Percentiles rank a stretch among this genome's conserved stretches.
These are phyloP conservation scores for Candida tibetensis DNA, from an alignment of 805 yeast species.

Conservation along the genomic window DNA sequence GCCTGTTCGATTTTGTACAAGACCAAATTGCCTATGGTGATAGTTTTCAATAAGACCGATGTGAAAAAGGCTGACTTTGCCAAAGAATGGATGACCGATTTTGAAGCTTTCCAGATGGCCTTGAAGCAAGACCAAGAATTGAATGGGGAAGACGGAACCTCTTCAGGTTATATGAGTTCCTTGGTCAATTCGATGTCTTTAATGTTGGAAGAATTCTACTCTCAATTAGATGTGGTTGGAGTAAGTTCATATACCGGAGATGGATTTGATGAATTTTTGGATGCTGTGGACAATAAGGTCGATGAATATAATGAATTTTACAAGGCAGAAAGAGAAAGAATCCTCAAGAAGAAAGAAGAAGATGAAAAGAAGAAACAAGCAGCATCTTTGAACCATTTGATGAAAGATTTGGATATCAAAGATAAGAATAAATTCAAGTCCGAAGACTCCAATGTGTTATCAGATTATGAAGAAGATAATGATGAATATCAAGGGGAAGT, in stretches of 20 bases:
- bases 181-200: conserved; percentile 92
- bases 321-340: conserved; percentile 80
- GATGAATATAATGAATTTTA: conserved; percentile 84
- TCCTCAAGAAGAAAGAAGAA: conserved; percentile 71
- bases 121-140: conserved; percentile 63
- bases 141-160: conserved; percentile 56
- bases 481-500: conserved; percentile 47
- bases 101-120: conserved; percentile 85
- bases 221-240: conserved; percentile 87
- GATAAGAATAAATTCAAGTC: conserved; percentile 24
- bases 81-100: conserved; percentile 95
- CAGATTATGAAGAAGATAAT: conserved; percentile 47
- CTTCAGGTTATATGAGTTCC: conserved; percentile 91
- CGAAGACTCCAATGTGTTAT: conserved; percentile 46
- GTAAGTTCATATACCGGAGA: conserved; percentile 91
- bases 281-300: conserved; percentile 81
- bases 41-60: conserved; percentile 95
- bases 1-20: conserved; percentile 97
- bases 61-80: conserved; percentile 83
- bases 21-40: conserved; percentile 93
- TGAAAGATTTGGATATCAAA: conserved; percentile 81
- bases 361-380: conserved; percentile 72
- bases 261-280: conserved; percentile 88
- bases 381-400: conserved; percentile 63
- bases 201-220: conserved; percentile 94